These are phyloP conservation scores for Gremmenia infestans DNA, from an alignment of 2,329 filamentous ascomycete genomes.

Conservation along the genomic window DNA sequence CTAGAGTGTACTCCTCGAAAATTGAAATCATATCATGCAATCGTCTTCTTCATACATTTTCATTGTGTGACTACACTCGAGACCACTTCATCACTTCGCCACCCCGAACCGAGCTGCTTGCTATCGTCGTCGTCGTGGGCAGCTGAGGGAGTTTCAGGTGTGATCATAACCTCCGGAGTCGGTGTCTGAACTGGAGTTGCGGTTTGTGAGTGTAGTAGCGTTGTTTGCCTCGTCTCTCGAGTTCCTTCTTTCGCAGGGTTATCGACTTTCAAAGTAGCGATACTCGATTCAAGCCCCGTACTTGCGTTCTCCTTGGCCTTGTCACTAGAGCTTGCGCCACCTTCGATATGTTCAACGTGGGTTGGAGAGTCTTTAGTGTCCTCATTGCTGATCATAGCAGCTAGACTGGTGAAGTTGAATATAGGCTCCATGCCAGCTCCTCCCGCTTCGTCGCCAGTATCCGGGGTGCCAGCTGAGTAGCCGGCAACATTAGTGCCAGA, in stretches of 20 bases:
- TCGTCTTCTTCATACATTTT: background rate
- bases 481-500: slow-evolving; percentile 48
- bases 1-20: slow-evolving; percentile 9
- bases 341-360: slow-evolving; percentile 26
- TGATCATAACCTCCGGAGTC: slow-evolving; percentile 25
- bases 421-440: slow-evolving; percentile 63
- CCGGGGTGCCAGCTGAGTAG: slow-evolving; percentile 35
- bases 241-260: background rate
- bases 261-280: slow-evolving; percentile 24
- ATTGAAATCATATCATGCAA: slow-evolving; percentile 15
- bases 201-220: slow-evolving; percentile 12
- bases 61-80: slow-evolving; percentile 21
- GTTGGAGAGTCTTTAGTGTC: slow-evolving; percentile 29
- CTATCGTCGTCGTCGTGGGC: slow-evolving; percentile 15
- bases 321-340: slow-evolving; percentile 14
- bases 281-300: slow-evolving; percentile 22
- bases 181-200: slow-evolving; percentile 5
- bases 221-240: slow-evolving; percentile 7
- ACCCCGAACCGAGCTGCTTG: slow-evolving; percentile 25
- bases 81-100: slow-evolving; percentile 8
- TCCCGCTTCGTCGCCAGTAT: slow-evolving; percentile 45
- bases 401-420: slow-evolving; percentile 87
- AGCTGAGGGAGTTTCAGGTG: slow-evolving; percentile 25
- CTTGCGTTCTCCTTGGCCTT: slow-evolving; percentile 2
- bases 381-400: slow-evolving; percentile 72